A percentile compares a stretch with the other conserved stretches of the same genome.
Evolutionary conservation across 192 early-diverging fungal genomes (phyloP).

Genomic region (Phycomyces nitens): DNA sequence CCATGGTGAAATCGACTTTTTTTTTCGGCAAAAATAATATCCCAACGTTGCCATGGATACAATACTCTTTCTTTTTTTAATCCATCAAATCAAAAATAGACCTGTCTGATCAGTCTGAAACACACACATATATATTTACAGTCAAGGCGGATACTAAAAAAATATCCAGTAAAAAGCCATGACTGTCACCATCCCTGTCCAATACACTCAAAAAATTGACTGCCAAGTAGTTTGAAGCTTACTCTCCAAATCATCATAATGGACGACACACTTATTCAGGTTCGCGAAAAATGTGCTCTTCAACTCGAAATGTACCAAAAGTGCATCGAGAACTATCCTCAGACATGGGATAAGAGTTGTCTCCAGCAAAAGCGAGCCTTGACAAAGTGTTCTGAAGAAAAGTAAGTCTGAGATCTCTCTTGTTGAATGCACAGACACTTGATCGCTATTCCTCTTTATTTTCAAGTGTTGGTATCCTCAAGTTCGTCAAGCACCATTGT

Average conservation of each 20-base stretch:
- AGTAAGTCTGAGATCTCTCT: constrained; percentile 32
- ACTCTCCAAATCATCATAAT: constrained; percentile 4
- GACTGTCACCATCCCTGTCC: constrained; percentile 4
- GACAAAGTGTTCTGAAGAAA: constrained; percentile 57
- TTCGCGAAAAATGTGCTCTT: constrained; percentile 54
- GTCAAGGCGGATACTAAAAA: not conserved
- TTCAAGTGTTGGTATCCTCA: constrained; percentile 52
- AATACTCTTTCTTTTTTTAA: no score
- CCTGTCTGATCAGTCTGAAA: no score
- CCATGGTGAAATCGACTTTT: no score
- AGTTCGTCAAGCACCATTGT: constrained; percentile 56
- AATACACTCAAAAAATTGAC: not conserved
- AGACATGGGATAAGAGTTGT: constrained; percentile 54
- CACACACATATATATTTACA: no score
- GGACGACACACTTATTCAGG: constrained; percentile 53
- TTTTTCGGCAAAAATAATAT: no score
- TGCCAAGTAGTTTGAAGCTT: no score
- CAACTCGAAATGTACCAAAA: constrained; percentile 53
- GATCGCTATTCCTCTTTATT: constrained; percentile 1
- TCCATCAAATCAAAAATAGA: no score
- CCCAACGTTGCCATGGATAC: no score
- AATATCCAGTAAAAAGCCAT: constrained; percentile 6
- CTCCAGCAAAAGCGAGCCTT: constrained; percentile 51
- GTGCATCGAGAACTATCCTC: constrained; percentile 50
- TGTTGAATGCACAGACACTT: not conserved